Conservation (phyloP, 371 early-diverging fungal species). For the Syncephalis fuscata region DNA sequence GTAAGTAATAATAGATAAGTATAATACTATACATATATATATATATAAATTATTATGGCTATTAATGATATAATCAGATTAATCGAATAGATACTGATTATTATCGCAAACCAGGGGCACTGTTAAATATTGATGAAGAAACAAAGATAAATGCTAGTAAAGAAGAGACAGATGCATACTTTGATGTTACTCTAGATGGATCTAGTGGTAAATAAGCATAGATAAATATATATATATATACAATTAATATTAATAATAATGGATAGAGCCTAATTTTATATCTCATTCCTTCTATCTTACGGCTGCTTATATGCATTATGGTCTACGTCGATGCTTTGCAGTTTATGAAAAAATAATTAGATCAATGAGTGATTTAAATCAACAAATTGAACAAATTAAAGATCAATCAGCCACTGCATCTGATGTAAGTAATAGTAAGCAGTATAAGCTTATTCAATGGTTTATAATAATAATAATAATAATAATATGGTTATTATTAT, state of each 20-base stretch:
- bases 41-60: not conserved
- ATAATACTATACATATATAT: no score
- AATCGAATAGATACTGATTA: constrained; percentile 56
- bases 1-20: no score
- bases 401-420: constrained; percentile 17
- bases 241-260: no score
- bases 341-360: constrained; percentile 45
- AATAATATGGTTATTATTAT: no score
- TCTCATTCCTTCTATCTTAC: constrained; percentile 78
- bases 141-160: constrained; percentile 69
- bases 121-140: constrained; percentile 42
- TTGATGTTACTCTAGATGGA: constrained; percentile 4
- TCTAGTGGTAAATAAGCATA: no score
- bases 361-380: constrained; percentile 43
- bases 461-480: no score
- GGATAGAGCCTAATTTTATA: constrained; percentile 57
- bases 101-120: constrained; percentile 21
- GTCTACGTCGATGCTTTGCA: constrained; percentile 48
- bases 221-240: no score
- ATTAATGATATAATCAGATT: constrained; percentile 14
- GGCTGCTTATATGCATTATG: constrained; percentile 61
- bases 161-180: constrained; percentile 44
- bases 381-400: constrained; percentile 27
- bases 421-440: not conserved
- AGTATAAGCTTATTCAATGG: no score